Percentiles rank a stretch among this genome's conserved stretches.
phyloP scores from a whole-genome alignment of 2,329 filamentous ascomycete genomes.

The Tolypocladium inflatum region DNA sequence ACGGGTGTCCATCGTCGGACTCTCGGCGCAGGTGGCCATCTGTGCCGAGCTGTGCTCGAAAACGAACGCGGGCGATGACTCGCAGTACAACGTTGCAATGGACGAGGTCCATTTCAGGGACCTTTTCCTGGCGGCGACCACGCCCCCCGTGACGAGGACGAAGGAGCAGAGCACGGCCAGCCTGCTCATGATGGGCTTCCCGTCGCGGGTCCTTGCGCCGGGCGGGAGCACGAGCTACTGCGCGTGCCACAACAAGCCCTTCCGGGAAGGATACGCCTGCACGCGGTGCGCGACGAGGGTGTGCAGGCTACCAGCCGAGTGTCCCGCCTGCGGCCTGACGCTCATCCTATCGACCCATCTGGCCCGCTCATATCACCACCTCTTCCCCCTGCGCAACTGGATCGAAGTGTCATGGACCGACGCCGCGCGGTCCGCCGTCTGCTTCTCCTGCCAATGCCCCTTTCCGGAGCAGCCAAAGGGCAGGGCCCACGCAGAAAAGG shows the following conservation, averaged over 20 bases:
- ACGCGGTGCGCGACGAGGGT: constrained; percentile 84
- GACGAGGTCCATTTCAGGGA: constrained; percentile 73
- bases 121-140: constrained; percentile 80
- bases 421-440: constrained; percentile 53
- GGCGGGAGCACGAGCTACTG: constrained; percentile 62
- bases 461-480: constrained; percentile 50
- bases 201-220: constrained; percentile 69
- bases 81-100: constrained; percentile 73
- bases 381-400: constrained; percentile 89
- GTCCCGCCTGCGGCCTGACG: constrained; percentile 82
- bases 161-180: constrained; percentile 48
- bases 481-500: constrained; percentile 8
- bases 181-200: constrained; percentile 97
- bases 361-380: constrained; percentile 84
- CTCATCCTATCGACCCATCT: constrained; percentile 91
- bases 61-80: constrained; percentile 73
- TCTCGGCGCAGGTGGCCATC: constrained; percentile 86
- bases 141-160: constrained; percentile 73
- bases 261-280: constrained; percentile 79
- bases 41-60: constrained; percentile 81
- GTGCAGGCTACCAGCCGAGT: constrained; percentile 82
- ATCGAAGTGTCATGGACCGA: constrained; percentile 76
- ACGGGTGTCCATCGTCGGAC: constrained; percentile 78
- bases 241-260: constrained; percentile 80
- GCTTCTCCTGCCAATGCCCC: constrained; percentile 65